These are phyloP conservation scores for Fragaria vesca DNA, from an alignment of 306 rosid species.

Conservation along the genomic window DNA sequence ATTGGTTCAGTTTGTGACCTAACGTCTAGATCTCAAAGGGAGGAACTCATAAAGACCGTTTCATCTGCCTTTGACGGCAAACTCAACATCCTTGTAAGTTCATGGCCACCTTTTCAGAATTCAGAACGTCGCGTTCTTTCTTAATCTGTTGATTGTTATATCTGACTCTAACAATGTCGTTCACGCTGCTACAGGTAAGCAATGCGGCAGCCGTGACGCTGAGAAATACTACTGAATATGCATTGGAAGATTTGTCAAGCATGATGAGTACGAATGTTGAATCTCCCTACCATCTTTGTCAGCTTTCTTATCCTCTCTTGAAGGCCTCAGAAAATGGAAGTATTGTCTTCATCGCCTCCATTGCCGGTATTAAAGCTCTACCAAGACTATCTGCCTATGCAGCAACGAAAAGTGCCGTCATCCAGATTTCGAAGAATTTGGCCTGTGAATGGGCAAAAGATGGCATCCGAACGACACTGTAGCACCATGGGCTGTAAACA, in stretches of 20 bases:
- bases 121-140: too few species aligned
- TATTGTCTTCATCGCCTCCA: slow-evolving; percentile 44
- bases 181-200: slow-evolving; percentile 22
- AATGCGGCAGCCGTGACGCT: slow-evolving; percentile 20
- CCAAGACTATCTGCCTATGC: slow-evolving; percentile 43
- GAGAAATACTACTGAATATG: slow-evolving; percentile 9
- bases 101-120: not conserved
- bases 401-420: slow-evolving; percentile 69
- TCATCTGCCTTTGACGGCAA: slow-evolving; percentile 36
- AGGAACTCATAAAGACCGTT: slow-evolving; percentile 33
- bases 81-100: slow-evolving; percentile 48
- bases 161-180: too few species aligned
- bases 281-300: slow-evolving; percentile 39
- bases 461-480: slow-evolving; percentile 47
- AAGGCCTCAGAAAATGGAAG: slow-evolving; percentile 46
- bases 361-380: slow-evolving; percentile 40
- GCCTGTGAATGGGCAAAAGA: slow-evolving; percentile 79
- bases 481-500: slow-evolving; percentile 48
- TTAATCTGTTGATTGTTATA: too few species aligned
- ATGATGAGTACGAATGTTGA: slow-evolving; percentile 39
- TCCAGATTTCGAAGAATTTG: slow-evolving; percentile 53
- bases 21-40: slow-evolving; percentile 26
- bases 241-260: slow-evolving; percentile 27
- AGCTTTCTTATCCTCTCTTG: slow-evolving; percentile 40
- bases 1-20: slow-evolving; percentile 47